Evolutionary conservation across 106 monocot species (phyloP), one percentile per base, ranked within the genome.

Genomic region (Dioscorea dumetorum): DNA sequence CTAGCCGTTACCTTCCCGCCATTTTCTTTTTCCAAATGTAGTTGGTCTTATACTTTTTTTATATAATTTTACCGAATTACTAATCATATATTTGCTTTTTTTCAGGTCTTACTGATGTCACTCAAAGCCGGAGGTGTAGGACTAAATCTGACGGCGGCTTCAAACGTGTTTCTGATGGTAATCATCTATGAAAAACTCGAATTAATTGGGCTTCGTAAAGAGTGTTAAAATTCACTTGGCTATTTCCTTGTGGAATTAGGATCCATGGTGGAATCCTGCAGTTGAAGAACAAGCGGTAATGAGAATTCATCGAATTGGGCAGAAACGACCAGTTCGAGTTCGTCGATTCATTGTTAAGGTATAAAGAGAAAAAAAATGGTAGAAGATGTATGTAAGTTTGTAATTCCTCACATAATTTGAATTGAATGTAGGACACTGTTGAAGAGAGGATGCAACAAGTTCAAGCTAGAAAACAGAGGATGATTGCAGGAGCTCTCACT

Each of bases 241-340:
- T 2, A 41, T 41, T 10, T 41, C 5, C 1, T 41, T 41, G 41
- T 41, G 41, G 41, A 41, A 72, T 70, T 51, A 91, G 91, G 92
- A 94, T 76, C 94, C 94, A 49, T 94, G 94, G 94, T 94, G 94
- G 94, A 94, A 94, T 72, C 94, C 94, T 61, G 90, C 94, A 24
- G 94, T 94, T n/a, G 94, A 94, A 61, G 94, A 94, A 78, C 94
- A 94, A 68, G 94, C 94, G 8, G 84, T 94, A 50, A 94, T 94
- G 94, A 69, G 94, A 49, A 87, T 90, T 63, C 94, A 94, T 74
- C 79, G 94, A 4, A 90, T 94, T 22, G 94, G 91, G 1, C 94
- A 94, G 76, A 90, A 87, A 54, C 71, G 78, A 33, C 83, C 87
- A 59, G 94, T 94, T 49, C 77, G 57, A 60, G 94, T 94, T 14